Conservation (phyloP, 2,329 filamentous ascomycete genomes). For the Huntiella bhutanensis region DNA sequence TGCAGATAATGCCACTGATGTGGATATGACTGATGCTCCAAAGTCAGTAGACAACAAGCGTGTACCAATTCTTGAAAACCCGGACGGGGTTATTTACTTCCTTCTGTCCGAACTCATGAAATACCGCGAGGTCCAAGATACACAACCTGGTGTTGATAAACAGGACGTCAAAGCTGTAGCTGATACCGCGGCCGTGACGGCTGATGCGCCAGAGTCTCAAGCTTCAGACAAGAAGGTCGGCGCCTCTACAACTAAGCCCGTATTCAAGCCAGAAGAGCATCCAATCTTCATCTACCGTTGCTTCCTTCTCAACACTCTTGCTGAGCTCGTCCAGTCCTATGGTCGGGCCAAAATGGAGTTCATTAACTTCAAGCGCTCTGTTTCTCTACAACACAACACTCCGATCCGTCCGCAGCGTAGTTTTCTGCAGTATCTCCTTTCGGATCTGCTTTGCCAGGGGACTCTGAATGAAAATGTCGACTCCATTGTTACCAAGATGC, state of each 20-base stretch:
- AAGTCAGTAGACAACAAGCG: slow-evolving; percentile 55
- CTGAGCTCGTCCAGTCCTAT: slow-evolving; percentile 80
- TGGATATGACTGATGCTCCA: slow-evolving; percentile 41
- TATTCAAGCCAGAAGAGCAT: slow-evolving; percentile 83
- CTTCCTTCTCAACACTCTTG: slow-evolving; percentile 80
- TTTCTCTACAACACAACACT: slow-evolving; percentile 63
- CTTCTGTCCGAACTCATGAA: slow-evolving; percentile 79
- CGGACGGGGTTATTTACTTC: slow-evolving; percentile 90
- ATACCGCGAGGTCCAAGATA: slow-evolving; percentile 84
- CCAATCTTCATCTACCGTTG: slow-evolving; percentile 93
- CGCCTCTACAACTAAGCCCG: slow-evolving; percentile 41
- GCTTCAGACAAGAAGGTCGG: slow-evolving; percentile 34
- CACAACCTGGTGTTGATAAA: slow-evolving; percentile 25
- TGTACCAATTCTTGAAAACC: slow-evolving; percentile 63
- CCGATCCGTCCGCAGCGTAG: slow-evolving; percentile 87
- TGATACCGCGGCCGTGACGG: neutral
- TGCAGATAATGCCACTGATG: slow-evolving; percentile 21
- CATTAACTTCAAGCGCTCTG: slow-evolving; percentile 94
- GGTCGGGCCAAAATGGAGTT: slow-evolving; percentile 94
- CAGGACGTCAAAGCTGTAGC: slow-evolving; percentile 5
- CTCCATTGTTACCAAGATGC: slow-evolving; percentile 64
- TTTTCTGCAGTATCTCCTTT: slow-evolving; percentile 83
- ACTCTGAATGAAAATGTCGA: slow-evolving; percentile 51
- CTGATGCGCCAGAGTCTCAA: slow-evolving; percentile 16
- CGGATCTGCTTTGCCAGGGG: slow-evolving; percentile 48